Evolutionary conservation across 75 land plant genomes (phyloP), one percentile per base, ranked within the genome.

Genomic region (Selaginella tamariscina): DNA sequence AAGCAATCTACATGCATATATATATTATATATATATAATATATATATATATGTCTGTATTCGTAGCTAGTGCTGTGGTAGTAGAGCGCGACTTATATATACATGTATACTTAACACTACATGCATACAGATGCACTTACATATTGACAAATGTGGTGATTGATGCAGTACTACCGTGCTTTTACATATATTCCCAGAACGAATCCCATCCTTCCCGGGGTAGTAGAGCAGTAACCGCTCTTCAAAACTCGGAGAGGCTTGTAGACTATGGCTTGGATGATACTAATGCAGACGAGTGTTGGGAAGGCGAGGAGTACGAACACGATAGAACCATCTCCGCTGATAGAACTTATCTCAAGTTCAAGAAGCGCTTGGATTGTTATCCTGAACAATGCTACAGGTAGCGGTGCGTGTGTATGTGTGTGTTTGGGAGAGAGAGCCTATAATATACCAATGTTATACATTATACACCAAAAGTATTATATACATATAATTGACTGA

Each of bases 351-450:
- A 85, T 69, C 77, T 91, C 8, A 91, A 91, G 76, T 91, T 85
- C 75, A 91, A 88, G 79, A 88, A 88, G 70, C 72, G 74, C 44
- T 29, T 88, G 74, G 97, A 91, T 79, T 75, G 81, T 59, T 76
- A 77, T 57, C 97, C 97, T 32, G 89, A 88, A 73, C 97, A 91
- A 74, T 91, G 97, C 68, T 84, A 88, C 74, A 91, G 97, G 97
- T 91, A 72, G 26, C 49, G 15, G 49, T 39, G 5, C 49, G 15
- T 39, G 49, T 39, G 5, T 39, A 5, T 39, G 5, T 39, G 49
- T 5, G 49, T 5, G 11, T 39, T 39, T 39, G 49, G 49, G 5
- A 5, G 49, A 39, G 49, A 39, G 49, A n/a, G n/a, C n/a, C n/a
- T n/a, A n/a, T n/a, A n/a, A n/a, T n/a, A n/a, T n/a, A n/a, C n/a